Percentiles rank a stretch among this genome's conserved stretches.
Conservation (phyloP, 2,329 filamentous ascomycete species). For the Pseudopyricularia javanii region DNA sequence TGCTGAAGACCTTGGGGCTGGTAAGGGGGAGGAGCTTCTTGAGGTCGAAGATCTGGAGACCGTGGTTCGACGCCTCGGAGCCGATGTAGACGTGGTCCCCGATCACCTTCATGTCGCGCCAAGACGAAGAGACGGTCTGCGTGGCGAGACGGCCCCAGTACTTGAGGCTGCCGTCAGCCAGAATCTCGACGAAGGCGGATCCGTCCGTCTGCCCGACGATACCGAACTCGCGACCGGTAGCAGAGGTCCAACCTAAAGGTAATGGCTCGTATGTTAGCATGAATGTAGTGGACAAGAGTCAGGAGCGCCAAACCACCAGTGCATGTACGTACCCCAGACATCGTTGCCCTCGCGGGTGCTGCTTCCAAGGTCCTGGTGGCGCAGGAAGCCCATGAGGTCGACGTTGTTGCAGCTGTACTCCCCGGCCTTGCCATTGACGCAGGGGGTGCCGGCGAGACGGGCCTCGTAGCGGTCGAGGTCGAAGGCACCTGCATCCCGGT, state of each 20-base stretch:
- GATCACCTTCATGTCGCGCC: constrained; percentile 35
- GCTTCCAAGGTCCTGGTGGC: constrained; percentile 1
- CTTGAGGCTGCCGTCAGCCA: constrained; percentile 31
- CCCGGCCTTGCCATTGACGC: neutral
- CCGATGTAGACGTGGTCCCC: constrained; percentile 24
- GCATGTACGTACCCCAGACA: neutral
- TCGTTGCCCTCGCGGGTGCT: neutral
- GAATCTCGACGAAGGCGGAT: constrained; percentile 40
- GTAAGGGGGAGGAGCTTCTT: constrained; percentile 35
- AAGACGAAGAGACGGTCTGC: constrained; percentile 17
- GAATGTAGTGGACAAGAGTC: neutral
- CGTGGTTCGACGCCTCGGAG: constrained; percentile 32
- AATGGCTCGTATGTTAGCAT: neutral
- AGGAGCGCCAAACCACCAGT: neutral
- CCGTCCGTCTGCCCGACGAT: constrained; percentile 41
- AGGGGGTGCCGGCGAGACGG: neutral
- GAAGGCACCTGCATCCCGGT: neutral
- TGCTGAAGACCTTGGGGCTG: constrained; percentile 9
- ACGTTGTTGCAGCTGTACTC: constrained; percentile 2
- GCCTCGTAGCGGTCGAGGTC: neutral
- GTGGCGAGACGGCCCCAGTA: constrained; percentile 41
- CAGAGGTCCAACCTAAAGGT: constrained; percentile 35
- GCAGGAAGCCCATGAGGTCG: constrained; percentile 1
- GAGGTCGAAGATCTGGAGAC: constrained; percentile 53
- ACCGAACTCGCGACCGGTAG: constrained; percentile 38